phyloP scores from a whole-genome alignment of 2,329 filamentous ascomycete genomes.

The Dactylellina sp. region DNA sequence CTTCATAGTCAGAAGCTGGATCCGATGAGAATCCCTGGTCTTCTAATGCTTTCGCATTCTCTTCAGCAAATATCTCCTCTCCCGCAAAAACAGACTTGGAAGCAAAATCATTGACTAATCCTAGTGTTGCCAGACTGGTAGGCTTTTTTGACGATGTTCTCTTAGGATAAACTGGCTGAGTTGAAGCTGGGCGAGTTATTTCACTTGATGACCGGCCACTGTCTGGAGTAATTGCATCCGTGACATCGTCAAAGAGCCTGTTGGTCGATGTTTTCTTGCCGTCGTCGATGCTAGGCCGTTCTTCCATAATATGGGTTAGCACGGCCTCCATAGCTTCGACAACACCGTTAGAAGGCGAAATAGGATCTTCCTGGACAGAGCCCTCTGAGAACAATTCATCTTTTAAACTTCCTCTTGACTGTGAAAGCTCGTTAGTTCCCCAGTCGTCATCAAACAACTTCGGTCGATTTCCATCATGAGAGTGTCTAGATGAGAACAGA shows the following conservation, averaged over 20 bases:
- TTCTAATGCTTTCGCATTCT: conserved; percentile 80
- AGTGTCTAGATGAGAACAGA: conserved; percentile 57
- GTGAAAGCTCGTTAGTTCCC: conserved; percentile 49
- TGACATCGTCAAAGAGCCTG: conserved; percentile 59
- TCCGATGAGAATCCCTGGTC: conserved; percentile 68
- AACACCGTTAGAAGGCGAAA: conserved; percentile 74
- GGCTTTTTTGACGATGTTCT: conserved; percentile 63
- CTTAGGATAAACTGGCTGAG: conserved; percentile 61
- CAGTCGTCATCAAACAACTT: conserved; percentile 52
- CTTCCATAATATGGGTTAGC: conserved; percentile 89
- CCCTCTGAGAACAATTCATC: conserved; percentile 53
- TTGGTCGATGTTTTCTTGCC: conserved; percentile 36
- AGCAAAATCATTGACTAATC: conserved; percentile 86
- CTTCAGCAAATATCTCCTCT: conserved; percentile 91
- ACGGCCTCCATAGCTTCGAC: conserved; percentile 94
- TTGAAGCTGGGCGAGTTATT: conserved; percentile 45
- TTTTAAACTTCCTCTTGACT: conserved; percentile 50
- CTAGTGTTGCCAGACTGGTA: conserved; percentile 89
- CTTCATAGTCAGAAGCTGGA: conserved; percentile 68
- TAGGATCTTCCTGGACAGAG: conserved; percentile 47
- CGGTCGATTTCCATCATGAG: conserved; percentile 56
- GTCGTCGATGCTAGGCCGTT: conserved; percentile 76
- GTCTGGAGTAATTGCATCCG: conserved; percentile 36
- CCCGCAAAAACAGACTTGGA: conserved; percentile 93
- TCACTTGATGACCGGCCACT: conserved; percentile 54